Evolutionary conservation across 331 rosid genomes (phyloP).

Genomic region (Ulmus americana): DNA sequence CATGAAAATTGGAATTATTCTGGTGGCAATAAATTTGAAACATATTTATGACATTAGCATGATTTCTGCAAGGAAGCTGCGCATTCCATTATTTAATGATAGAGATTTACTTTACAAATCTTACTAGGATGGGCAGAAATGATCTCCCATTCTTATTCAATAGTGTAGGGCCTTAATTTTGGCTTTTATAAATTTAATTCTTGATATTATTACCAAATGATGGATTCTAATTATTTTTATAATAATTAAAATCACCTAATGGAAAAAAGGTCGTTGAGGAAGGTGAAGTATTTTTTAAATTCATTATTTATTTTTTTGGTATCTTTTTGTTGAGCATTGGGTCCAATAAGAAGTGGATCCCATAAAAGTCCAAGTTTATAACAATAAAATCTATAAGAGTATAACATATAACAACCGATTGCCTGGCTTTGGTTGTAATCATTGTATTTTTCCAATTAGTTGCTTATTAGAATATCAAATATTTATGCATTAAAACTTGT

Average conservation of each 20-base stretch:
- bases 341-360: neutral
- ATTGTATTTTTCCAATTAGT: neutral
- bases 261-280: neutral
- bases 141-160: neutral
- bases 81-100: neutral
- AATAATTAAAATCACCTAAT: neutral
- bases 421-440: neutral
- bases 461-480: too few species aligned
- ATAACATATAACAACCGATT: neutral
- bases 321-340: neutral
- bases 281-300: neutral
- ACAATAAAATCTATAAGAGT: neutral
- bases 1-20: neutral
- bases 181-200: neutral
- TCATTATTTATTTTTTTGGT: neutral
- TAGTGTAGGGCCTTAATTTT: neutral
- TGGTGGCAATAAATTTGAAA: neutral
- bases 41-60: neutral
- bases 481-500: too few species aligned
- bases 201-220: neutral
- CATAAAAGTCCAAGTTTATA: neutral
- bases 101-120: too few species aligned
- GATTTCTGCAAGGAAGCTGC: neutral
- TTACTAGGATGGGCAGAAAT: neutral
- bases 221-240: neutral